Evolutionary conservation across 345 rosid genomes (phyloP).

Genomic region (Salix brachista): DNA sequence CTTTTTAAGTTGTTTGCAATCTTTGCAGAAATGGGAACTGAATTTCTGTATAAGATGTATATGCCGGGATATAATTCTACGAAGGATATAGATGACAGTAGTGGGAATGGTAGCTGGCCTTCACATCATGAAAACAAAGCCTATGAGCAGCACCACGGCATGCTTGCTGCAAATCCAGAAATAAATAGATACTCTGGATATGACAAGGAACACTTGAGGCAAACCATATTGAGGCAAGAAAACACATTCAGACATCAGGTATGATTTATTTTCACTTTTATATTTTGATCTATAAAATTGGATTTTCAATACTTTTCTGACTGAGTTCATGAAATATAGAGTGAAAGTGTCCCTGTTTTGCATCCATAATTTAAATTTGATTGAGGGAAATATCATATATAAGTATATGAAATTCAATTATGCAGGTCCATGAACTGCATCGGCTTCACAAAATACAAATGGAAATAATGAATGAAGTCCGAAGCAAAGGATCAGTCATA

Average conservation of each 20-base stretch:
- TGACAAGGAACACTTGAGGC: constrained; percentile 54
- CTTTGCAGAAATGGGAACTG: constrained; percentile 61
- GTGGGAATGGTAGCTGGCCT: constrained; percentile 46
- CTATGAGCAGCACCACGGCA: constrained; percentile 35
- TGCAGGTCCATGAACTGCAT: constrained; percentile 67
- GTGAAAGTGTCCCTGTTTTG: neutral
- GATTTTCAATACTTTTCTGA: neutral
- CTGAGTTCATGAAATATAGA: neutral
- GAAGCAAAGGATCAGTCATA: constrained; percentile 37
- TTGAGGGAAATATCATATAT: neutral
- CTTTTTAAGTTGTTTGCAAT: constrained; percentile 23
- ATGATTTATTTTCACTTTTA: constrained; percentile 6
- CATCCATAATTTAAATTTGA: neutral
- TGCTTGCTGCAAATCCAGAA: constrained; percentile 30
- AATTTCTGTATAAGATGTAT: constrained; percentile 57
- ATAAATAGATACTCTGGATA: constrained; percentile 18
- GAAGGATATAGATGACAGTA: constrained; percentile 46
- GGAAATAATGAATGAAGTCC: constrained; percentile 71
- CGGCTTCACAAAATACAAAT: constrained; percentile 62
- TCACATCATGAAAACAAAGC: constrained; percentile 31
- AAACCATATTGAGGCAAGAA: constrained; percentile 71
- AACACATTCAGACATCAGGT: constrained; percentile 71
- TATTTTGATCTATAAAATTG: neutral
- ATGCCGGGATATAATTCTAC: constrained; percentile 44
- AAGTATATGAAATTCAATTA: constrained; percentile 1